phyloP scores from a whole-genome alignment of 2,329 filamentous ascomycete genomes.

The Pseudogymnoascus sp. region DNA sequence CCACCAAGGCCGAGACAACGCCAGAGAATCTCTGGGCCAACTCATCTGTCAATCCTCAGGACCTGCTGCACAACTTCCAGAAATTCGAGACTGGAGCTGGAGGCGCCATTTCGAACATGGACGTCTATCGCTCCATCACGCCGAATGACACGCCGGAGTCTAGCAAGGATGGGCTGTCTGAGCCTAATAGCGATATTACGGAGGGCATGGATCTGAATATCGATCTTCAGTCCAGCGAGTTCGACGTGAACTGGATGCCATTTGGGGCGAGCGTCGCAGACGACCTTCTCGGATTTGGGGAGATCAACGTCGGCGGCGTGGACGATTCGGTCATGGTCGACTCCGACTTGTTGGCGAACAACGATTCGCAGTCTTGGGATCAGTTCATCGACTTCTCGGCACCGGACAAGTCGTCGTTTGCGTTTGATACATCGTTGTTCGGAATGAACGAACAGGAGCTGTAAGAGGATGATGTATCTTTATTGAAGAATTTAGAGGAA shows the following conservation, averaged over 20 bases:
- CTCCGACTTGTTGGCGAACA: slow-evolving; percentile 19
- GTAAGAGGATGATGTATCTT: slow-evolving; percentile 6
- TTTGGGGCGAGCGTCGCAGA: slow-evolving; percentile 36
- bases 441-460: slow-evolving; percentile 28
- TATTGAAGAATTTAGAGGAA: slow-evolving; percentile 17
- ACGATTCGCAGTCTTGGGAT: slow-evolving; percentile 36
- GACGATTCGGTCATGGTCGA: slow-evolving; percentile 24
- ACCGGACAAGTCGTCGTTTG: slow-evolving; percentile 46
- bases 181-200: slow-evolving; percentile 54
- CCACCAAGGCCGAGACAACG: slow-evolving; percentile 21
- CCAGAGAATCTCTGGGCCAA: slow-evolving; percentile 31
- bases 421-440: slow-evolving; percentile 41
- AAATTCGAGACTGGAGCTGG: slow-evolving; percentile 34
- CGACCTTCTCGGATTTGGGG: slow-evolving; percentile 36
- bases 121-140: slow-evolving; percentile 45
- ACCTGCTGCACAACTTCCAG: slow-evolving; percentile 36
- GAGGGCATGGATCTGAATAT: slow-evolving; percentile 47
- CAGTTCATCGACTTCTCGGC: slow-evolving; percentile 37
- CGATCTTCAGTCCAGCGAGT: slow-evolving; percentile 30
- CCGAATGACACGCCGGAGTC: slow-evolving; percentile 59
- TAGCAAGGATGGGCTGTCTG: slow-evolving; percentile 51
- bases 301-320: slow-evolving; percentile 20
- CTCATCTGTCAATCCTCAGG: slow-evolving; percentile 46
- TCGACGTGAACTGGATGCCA: slow-evolving; percentile 36
- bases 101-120: slow-evolving; percentile 45